These are phyloP conservation scores for Pythium apleroticum DNA, from an alignment of 352 stramenopile species.

Conservation along the genomic window DNA sequence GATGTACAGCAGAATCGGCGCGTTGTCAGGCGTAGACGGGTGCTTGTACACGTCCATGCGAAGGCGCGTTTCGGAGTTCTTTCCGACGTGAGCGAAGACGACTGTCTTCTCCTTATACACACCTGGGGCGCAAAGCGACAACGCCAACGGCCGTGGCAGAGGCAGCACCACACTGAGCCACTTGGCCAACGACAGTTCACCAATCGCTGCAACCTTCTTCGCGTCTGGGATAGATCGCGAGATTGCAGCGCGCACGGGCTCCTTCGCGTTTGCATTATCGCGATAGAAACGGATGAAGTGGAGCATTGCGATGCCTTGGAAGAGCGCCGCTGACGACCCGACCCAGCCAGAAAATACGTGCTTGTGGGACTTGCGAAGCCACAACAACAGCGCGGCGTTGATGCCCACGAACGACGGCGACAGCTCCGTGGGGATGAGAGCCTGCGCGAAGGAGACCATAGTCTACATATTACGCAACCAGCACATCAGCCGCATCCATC, in stretches of 20 bases:
- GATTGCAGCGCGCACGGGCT: constrained; percentile 46
- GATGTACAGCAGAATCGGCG: constrained; percentile 73
- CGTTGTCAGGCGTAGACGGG: constrained; percentile 38
- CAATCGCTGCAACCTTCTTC: constrained; percentile 36
- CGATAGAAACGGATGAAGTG: constrained; percentile 40
- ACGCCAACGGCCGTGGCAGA: constrained; percentile 51
- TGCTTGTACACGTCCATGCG: constrained; percentile 81
- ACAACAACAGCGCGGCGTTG: constrained; percentile 46
- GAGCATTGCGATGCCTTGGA: constrained; percentile 48
- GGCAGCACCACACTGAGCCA: constrained; percentile 63
- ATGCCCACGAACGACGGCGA: constrained; percentile 52
- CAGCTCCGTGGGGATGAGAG: constrained; percentile 57
- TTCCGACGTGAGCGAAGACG: constrained; percentile 65
- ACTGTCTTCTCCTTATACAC: constrained; percentile 49
- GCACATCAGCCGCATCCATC: neutral
- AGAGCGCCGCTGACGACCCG: constrained; percentile 40
- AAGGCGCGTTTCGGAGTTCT: constrained; percentile 47
- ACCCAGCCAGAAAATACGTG: constrained; percentile 47
- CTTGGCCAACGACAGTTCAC: constrained; percentile 44
- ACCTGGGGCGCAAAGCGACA: constrained; percentile 50
- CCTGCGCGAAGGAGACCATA: constrained; percentile 47
- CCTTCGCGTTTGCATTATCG: constrained; percentile 45
- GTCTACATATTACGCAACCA: constrained; percentile 5
- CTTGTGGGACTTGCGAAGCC: constrained; percentile 39
- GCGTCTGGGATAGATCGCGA: constrained; percentile 32